Conservation (phyloP, 441 rosid genomes). For the Populus hybrid region DNA sequence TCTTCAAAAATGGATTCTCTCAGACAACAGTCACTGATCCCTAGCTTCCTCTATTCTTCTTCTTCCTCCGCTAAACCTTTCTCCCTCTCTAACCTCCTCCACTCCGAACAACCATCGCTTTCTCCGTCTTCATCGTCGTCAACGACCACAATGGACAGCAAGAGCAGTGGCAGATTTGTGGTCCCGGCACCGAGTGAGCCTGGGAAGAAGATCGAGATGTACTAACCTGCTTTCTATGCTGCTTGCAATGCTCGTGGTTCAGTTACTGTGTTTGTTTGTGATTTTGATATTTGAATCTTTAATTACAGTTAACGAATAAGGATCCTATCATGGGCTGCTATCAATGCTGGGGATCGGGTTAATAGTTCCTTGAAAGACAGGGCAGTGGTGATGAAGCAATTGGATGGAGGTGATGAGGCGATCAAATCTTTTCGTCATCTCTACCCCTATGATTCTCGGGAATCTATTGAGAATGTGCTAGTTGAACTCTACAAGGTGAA, state of each 20-base stretch:
- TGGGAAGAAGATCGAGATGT: conserved; percentile 76
- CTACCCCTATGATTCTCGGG: conserved; percentile 71
- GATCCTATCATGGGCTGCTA: conserved; percentile 81
- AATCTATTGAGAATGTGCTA: conserved; percentile 76
- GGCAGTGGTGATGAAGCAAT: conserved; percentile 89
- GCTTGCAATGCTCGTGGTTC: conserved; percentile 84
- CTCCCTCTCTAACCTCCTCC: conserved; percentile 24
- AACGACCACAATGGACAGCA: conserved; percentile 22
- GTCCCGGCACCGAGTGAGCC: conserved; percentile 79
- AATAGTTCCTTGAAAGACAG: conserved; percentile 91
- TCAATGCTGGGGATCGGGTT: conserved; percentile 79
- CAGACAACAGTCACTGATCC: conserved; percentile 56
- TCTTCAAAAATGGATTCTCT: conserved; percentile 44
- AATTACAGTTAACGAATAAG: no score
- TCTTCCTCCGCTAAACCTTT: conserved; percentile 31
- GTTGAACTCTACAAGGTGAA: conserved; percentile 83
- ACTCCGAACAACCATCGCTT: conserved; percentile 5
- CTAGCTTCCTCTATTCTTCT: conserved; percentile 68
- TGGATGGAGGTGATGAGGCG: conserved; percentile 83
- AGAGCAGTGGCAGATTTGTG: conserved; percentile 30
- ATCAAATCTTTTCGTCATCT: conserved; percentile 84
- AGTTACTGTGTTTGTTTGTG: no score
- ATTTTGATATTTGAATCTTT: no score
- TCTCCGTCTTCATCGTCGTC: conserved; percentile 5
- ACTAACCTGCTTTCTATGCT: conserved; percentile 89